phyloP scores from a whole-genome alignment of 495 filamentous ascomycete genomes.

The Achaetomiella virescens region DNA sequence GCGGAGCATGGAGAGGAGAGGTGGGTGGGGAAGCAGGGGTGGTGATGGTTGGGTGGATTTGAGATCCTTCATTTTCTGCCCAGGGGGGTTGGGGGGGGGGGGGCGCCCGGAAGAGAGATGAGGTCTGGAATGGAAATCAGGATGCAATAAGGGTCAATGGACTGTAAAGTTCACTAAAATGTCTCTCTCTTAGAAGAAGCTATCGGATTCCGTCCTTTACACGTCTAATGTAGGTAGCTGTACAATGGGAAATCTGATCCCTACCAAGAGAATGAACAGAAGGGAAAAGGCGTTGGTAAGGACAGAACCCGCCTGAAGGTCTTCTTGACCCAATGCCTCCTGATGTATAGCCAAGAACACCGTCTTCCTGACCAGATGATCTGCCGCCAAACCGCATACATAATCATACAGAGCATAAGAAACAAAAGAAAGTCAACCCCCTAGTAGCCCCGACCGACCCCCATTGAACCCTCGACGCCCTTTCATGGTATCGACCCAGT shows the following conservation, averaged over 20 bases:
- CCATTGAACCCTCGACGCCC: conserved; percentile 2
- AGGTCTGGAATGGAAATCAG: not conserved
- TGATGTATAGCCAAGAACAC: conserved; percentile 1
- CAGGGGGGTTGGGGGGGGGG: too few relatives aligned
- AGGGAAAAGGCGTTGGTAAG: not conserved
- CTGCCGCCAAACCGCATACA: not conserved
- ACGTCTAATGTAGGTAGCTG: not conserved
- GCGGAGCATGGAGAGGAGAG: not conserved
- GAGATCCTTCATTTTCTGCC: not conserved
- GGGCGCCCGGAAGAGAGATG: too few relatives aligned
- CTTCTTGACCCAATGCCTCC: not conserved
- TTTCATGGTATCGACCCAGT: conserved; percentile 16
- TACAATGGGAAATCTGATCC: not conserved
- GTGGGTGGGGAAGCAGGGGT: too few relatives aligned
- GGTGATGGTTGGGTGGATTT: too few relatives aligned
- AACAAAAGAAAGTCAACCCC: not conserved
- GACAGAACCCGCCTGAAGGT: not conserved
- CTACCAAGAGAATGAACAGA: not conserved
- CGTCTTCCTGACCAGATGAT: not conserved
- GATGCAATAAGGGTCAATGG: not conserved
- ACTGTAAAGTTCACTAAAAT: not conserved
- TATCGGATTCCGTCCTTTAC: not conserved
- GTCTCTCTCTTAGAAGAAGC: not conserved
- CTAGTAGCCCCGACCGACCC: not conserved
- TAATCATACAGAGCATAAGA: conserved; percentile 2